Conservation (phyloP, 1,284 basidiomycete species). For the Austroboletus niveus region DNA sequence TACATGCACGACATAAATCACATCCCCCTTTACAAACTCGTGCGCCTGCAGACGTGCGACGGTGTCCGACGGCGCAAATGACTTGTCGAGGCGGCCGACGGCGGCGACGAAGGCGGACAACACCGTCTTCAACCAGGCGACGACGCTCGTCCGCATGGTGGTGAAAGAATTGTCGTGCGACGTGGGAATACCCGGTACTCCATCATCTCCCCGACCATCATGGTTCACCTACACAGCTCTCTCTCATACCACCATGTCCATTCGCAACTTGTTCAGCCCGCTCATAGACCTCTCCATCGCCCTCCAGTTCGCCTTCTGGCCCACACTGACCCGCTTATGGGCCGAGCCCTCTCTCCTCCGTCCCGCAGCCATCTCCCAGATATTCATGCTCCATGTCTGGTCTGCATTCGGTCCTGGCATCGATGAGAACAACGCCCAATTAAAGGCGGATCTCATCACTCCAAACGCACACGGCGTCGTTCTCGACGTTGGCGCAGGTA, state of each 20-base stretch:
- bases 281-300: constrained; percentile 35
- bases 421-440: constrained; percentile 41
- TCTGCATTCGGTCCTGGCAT: constrained; percentile 45
- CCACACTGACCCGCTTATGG: constrained; percentile 46
- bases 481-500: constrained; percentile 68
- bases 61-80: constrained; percentile 67
- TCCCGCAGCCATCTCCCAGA: constrained; percentile 45
- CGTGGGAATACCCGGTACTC: background rate
- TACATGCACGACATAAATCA: constrained; percentile 64
- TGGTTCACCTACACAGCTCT: background rate
- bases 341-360: constrained; percentile 43
- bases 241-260: constrained; percentile 10
- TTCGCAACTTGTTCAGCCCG: constrained; percentile 13
- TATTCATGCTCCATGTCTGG: constrained; percentile 66
- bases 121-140: constrained; percentile 9
- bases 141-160: constrained; percentile 2
- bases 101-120: constrained; percentile 52
- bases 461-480: constrained; percentile 58
- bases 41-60: constrained; percentile 61
- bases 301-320: constrained; percentile 38
- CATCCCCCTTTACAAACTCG: constrained; percentile 59
- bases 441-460: constrained; percentile 52
- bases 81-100: constrained; percentile 73
- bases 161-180: background rate
- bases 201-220: too few species aligned